Evolutionary conservation across 805 yeast species (phyloP).

Genomic region (Vanderwaltozyma verrucispora): DNA sequence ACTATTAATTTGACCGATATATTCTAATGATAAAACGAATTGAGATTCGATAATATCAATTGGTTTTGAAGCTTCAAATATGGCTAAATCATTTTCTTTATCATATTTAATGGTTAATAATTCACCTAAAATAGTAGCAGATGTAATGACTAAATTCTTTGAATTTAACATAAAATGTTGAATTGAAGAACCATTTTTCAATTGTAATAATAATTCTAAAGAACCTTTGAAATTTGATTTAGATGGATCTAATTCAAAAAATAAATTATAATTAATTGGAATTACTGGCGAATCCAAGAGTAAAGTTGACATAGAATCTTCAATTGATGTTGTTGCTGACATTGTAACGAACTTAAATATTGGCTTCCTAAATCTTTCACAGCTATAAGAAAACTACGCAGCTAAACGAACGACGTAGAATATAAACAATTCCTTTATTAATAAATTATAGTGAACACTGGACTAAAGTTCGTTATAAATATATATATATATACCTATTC

Average conservation of each 20-base stretch:
- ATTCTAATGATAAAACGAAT: constrained; percentile 23
- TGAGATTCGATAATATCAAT: neutral
- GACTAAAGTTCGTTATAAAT: too few relatives aligned
- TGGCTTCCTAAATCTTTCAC: too few relatives aligned
- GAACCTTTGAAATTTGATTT: constrained; percentile 40
- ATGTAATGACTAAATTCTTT: constrained; percentile 27
- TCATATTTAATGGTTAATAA: constrained; percentile 22
- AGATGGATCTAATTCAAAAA: constrained; percentile 31
- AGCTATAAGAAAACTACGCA: too few relatives aligned
- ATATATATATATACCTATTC: too few relatives aligned
- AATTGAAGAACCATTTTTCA: neutral
- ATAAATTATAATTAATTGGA: constrained; percentile 31
- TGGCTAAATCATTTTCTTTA: constrained; percentile 6
- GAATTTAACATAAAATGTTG: constrained; percentile 16
- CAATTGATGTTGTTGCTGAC: too few relatives aligned
- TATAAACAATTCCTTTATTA: too few relatives aligned
- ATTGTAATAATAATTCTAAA: constrained; percentile 4
- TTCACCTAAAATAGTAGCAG: constrained; percentile 33
- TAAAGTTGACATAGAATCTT: constrained; percentile 1
- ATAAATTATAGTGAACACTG: too few relatives aligned
- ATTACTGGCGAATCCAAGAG: constrained; percentile 17
- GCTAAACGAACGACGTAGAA: too few relatives aligned
- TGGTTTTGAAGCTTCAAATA: constrained; percentile 5
- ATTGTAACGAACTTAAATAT: too few relatives aligned
- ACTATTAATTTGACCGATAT: constrained; percentile 41